Percentiles rank a stretch among this genome's conserved stretches.
Evolutionary conservation across 371 early-diverging fungal genomes (phyloP).

Genomic region (Phascolomyces articulosus): DNA sequence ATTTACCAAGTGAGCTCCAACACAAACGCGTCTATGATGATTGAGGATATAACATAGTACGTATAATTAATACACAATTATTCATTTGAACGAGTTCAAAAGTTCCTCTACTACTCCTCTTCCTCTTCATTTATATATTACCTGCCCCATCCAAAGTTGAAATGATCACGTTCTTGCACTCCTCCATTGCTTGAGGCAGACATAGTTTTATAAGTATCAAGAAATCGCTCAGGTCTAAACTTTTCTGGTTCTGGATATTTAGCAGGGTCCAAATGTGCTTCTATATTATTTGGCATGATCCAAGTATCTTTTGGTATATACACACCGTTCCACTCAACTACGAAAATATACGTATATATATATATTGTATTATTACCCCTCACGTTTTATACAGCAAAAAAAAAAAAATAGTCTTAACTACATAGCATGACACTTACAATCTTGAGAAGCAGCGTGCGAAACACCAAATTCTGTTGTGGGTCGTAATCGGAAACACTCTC

Average conservation of each 20-base stretch:
- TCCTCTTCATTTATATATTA: neutral
- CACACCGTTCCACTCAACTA: slow-evolving; percentile 20
- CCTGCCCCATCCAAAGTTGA: slow-evolving; percentile 15
- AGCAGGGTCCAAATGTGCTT: slow-evolving; percentile 17
- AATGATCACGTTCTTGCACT: slow-evolving; percentile 8
- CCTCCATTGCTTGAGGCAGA: slow-evolving; percentile 1
- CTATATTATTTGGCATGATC: slow-evolving; percentile 21
- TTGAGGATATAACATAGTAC: neutral
- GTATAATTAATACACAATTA: too few relatives aligned
- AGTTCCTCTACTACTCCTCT: too few relatives aligned
- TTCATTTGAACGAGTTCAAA: too few relatives aligned
- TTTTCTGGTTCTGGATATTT: slow-evolving; percentile 7
- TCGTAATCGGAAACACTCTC: slow-evolving; percentile 28
- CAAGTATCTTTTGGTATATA: slow-evolving; percentile 31
- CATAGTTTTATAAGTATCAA: slow-evolving; percentile 7
- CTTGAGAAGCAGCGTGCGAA: slow-evolving; percentile 31
- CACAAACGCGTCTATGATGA: slow-evolving; percentile 6
- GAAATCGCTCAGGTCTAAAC: slow-evolving; percentile 25
- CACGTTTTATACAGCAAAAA: neutral
- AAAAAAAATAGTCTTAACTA: neutral
- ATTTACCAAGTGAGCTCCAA: slow-evolving; percentile 17
- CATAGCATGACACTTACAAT: slow-evolving; percentile 18
- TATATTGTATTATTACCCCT: neutral
- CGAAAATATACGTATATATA: neutral
- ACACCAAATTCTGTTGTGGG: slow-evolving; percentile 27